Percentiles rank a stretch among this genome's conserved stretches.
These are phyloP conservation scores for Tylopilus sp. DNA, from an alignment of 1,284 basidiomycete species.

Conservation along the genomic window DNA sequence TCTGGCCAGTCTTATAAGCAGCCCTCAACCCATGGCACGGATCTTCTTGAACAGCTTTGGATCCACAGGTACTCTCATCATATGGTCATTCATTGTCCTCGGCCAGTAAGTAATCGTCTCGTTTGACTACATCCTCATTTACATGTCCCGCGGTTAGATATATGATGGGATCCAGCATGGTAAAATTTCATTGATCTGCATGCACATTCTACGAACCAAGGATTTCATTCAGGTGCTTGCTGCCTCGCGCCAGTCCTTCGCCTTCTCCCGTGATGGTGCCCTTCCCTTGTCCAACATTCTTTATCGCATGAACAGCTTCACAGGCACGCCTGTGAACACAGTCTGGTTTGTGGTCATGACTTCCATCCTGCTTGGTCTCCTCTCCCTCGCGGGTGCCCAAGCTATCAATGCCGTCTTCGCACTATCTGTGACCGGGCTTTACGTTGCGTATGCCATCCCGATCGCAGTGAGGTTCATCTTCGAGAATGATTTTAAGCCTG, in stretches of 20 bases:
- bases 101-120: slow-evolving; percentile 53
- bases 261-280: slow-evolving; percentile 62
- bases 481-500: slow-evolving; percentile 59
- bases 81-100: slow-evolving; percentile 68
- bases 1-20: slow-evolving; percentile 53
- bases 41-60: slow-evolving; percentile 73
- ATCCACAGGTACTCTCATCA: slow-evolving; percentile 53
- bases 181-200: slow-evolving; percentile 21
- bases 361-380: slow-evolving; percentile 52
- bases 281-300: slow-evolving; percentile 71
- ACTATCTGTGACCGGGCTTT: slow-evolving; percentile 55
- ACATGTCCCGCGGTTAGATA: slow-evolving; percentile 41
- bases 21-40: slow-evolving; percentile 71
- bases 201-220: neutral
- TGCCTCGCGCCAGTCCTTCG: slow-evolving; percentile 61
- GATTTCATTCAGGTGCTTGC: slow-evolving; percentile 47
- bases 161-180: slow-evolving; percentile 77
- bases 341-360: slow-evolving; percentile 57
- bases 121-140: slow-evolving; percentile 18
- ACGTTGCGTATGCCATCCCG: slow-evolving; percentile 64
- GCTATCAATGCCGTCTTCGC: slow-evolving; percentile 71
- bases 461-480: slow-evolving; percentile 50
- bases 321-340: slow-evolving; percentile 66
- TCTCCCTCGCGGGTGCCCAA: slow-evolving; percentile 62
- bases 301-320: slow-evolving; percentile 64